Evolutionary conservation across 192 early-diverging fungal species (phyloP).

Genomic region (Dissophora ornata): DNA sequence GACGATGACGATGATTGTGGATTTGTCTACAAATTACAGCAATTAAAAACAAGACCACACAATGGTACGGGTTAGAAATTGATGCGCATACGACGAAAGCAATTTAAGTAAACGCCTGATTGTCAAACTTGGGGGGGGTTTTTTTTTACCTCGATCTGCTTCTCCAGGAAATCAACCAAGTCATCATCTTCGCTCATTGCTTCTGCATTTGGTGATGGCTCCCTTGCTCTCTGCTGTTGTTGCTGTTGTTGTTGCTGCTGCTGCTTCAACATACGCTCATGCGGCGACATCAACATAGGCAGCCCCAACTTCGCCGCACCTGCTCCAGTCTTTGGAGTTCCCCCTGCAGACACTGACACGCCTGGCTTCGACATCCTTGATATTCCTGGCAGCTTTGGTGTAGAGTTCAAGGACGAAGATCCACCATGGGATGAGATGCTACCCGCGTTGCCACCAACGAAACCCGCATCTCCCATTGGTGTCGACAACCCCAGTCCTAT

Average conservation of each 20-base stretch:
- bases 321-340: conserved; percentile 29
- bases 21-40: conserved; percentile 6
- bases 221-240: conserved; percentile 1
- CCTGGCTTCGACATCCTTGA: conserved; percentile 17
- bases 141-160: conserved; percentile 20
- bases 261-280: conserved; percentile 22
- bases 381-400: conserved; percentile 15
- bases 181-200: conserved; percentile 41
- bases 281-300: conserved; percentile 27
- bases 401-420: background rate
- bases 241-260: conserved; percentile 21
- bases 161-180: conserved; percentile 31
- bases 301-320: conserved; percentile 16
- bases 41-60: background rate
- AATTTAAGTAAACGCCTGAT: no score
- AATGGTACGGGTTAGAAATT: no score
- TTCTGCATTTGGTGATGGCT: conserved; percentile 11
- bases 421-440: background rate
- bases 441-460: background rate
- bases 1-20: background rate
- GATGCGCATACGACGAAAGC: no score
- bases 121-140: background rate
- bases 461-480: conserved; percentile 14
- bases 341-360: conserved; percentile 9
- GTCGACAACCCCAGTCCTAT: conserved; percentile 46